Evolutionary conservation across 2,329 filamentous ascomycete genomes (phyloP), one percentile per base, ranked within the genome.

Genomic region (Clonostachys chloroleuca): DNA sequence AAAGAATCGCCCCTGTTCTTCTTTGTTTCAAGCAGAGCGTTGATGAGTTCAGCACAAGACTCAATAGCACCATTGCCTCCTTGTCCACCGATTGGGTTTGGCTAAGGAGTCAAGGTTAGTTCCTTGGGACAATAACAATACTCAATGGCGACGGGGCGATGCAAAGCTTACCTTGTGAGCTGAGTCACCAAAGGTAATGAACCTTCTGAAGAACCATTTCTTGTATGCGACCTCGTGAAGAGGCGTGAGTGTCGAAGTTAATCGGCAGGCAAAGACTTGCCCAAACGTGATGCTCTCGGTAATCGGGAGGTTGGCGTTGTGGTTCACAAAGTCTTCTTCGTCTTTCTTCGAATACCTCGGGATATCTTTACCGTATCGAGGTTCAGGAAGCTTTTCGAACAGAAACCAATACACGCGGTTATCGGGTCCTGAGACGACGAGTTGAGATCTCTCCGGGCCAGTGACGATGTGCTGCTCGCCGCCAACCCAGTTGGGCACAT

Each of bases 141-240:
- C 24, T 30, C 24, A 30, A n/a, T 3, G 36, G 6, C 4, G n/a
- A 2, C 10, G 17, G 36, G 2, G 36, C 17, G 36, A n/a, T 12
- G 14, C 14, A n/a, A 8, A 8, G 36, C 44, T 5, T 46, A 46
- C 65, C 59, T 72, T 73, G 50, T 73, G 69, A 6, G 62, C 66
- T 2, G 69, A 59, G 51, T 73, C 70, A 0, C 69, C 70, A 9
- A 73, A 59, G 2, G 62, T 55, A 2, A 73, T 57, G 4, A 69
- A 62, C 10, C 70, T 55, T 13, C 61, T 58, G 40, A 61, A 69
- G 44, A 66, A 60, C 64, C 69, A 73, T 34, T 61, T 58, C 12
- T 61, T 51, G 16, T 68, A 61, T 2, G 68, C 59, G 33, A 63
- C 64, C 50, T 72, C 67, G 42, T 43, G 64, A 2, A 69, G 43